Base-by-base conservation (phyloP, 805 yeast species). In the Nakazawaea molendinolei region DNA sequence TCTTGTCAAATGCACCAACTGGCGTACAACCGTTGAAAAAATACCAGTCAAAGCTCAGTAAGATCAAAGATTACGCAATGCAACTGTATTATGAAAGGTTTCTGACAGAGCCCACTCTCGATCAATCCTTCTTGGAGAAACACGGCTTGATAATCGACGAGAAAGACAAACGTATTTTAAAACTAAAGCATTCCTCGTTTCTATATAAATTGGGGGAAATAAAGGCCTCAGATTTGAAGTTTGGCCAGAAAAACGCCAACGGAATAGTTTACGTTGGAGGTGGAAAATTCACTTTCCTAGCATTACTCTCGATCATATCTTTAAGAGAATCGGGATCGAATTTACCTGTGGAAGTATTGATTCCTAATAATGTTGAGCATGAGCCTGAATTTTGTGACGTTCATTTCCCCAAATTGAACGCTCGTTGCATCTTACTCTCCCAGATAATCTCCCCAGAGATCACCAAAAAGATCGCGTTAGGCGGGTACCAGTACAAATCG, bases 221-320 rank as follows among this genome's bases (percentile, higher is more conserved):
- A 10, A 29, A 36, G 12, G 44, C 46, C 23, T 50, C 53, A 4
- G 28, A 63, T 41, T 55, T 60, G 5, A 44, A 72, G 8, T 73
- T 69, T 48, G 50, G 53, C 4, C 71, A 76, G 1, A 59, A 68
- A 44, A 10, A 22, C 14, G 14, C 17, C 16, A 36, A 36, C 16
- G 83, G 83, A 13, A 69, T 74, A 8, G 81, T 75, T 3, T 73
- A 65, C 48, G 79, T 75, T 29, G 83, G 79, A 8, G 83, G 83
- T 25, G 81, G 79, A 6, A 65, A 65, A 37, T 65, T 55, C 44
- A 52, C 65, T 13, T 65, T 79, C 74, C 50, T 75, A 33, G 67
- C 79, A 1, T 49, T 76, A 24, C 51, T 74, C 13, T 69, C 69
- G 0, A 49, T 65, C 23, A 61, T 62, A 37, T 56, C 70, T 14